A percentile compares a stretch with the other conserved stretches of the same genome.
These are phyloP conservation scores for Ogataea sp. DNA, from an alignment of 805 yeast genomes.

Conservation along the genomic window DNA sequence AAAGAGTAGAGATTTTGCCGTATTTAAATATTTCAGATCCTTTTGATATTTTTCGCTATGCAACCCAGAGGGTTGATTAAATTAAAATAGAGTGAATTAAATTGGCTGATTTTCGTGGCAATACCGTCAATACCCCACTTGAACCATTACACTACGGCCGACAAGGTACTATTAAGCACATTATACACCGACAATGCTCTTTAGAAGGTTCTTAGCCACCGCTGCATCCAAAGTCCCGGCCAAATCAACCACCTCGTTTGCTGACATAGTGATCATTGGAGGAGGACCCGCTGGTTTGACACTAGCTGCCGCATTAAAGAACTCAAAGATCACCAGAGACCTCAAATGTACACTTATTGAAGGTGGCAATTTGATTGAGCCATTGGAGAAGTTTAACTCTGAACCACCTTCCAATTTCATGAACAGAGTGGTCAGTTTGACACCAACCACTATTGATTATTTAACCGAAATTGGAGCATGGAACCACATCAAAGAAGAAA, in stretches of 20 bases:
- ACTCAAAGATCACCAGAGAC: conserved; percentile 50
- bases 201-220: conserved; percentile 20
- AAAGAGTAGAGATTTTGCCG: background rate
- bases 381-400: conserved; percentile 37
- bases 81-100: too few relatives aligned
- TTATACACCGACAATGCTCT: too few relatives aligned
- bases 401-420: conserved; percentile 46
- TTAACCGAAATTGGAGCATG: conserved; percentile 70
- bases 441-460: conserved; percentile 69
- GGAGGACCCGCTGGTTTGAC: conserved; percentile 98
- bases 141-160: too few relatives aligned
- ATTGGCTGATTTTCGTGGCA: too few relatives aligned
- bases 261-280: conserved; percentile 83
- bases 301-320: conserved; percentile 70
- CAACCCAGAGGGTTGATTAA: too few relatives aligned
- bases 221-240: conserved; percentile 10
- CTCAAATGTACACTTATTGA: conserved; percentile 68
- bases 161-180: too few relatives aligned
- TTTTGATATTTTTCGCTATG: background rate
- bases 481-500: conserved; percentile 56
- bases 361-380: conserved; percentile 45
- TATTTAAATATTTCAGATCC: background rate
- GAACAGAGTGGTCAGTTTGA: conserved; percentile 78
- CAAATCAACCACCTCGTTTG: conserved; percentile 7
- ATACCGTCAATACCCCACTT: too few relatives aligned